Conservation (phyloP, 768 basidiomycete species). For the Phaeotremella skinneri region DNA sequence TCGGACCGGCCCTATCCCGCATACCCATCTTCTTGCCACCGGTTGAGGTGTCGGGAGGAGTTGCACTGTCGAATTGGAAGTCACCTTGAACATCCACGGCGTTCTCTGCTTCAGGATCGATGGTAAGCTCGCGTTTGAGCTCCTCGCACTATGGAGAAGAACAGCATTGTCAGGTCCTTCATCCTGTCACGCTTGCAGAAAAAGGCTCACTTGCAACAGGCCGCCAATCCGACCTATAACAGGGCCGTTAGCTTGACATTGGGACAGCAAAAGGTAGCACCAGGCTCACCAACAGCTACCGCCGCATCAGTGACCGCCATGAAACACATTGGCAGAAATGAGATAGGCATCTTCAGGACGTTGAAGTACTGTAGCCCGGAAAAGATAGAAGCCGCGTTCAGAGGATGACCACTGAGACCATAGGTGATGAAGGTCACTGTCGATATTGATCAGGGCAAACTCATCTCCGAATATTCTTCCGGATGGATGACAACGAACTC, state of each 20-base stretch:
- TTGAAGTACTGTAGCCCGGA: constrained; percentile 63
- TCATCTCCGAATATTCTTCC: too few species aligned
- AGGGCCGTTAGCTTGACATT: neutral
- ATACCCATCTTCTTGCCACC: constrained; percentile 60
- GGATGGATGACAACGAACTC: constrained; percentile 57
- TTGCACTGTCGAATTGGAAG: constrained; percentile 40
- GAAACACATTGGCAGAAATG: constrained; percentile 35
- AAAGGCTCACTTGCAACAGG: constrained; percentile 3
- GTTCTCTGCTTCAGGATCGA: constrained; percentile 52
- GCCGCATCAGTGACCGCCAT: constrained; percentile 19
- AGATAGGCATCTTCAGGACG: constrained; percentile 43
- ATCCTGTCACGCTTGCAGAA: neutral
- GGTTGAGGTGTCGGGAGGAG: constrained; percentile 55
- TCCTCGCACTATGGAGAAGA: constrained; percentile 11
- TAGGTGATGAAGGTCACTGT: constrained; percentile 61
- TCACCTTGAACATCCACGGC: constrained; percentile 56
- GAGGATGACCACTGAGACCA: constrained; percentile 59
- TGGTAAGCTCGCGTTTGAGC: constrained; percentile 50
- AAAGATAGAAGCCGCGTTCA: constrained; percentile 62
- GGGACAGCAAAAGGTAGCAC: neutral
- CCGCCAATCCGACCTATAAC: constrained; percentile 17
- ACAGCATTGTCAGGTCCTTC: too few species aligned
- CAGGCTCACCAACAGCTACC: constrained; percentile 20
- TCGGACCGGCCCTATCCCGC: neutral
- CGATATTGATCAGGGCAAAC: too few species aligned